Base-by-base conservation (phyloP, 129 eudicot species). In the Glebionis coronaria region DNA sequence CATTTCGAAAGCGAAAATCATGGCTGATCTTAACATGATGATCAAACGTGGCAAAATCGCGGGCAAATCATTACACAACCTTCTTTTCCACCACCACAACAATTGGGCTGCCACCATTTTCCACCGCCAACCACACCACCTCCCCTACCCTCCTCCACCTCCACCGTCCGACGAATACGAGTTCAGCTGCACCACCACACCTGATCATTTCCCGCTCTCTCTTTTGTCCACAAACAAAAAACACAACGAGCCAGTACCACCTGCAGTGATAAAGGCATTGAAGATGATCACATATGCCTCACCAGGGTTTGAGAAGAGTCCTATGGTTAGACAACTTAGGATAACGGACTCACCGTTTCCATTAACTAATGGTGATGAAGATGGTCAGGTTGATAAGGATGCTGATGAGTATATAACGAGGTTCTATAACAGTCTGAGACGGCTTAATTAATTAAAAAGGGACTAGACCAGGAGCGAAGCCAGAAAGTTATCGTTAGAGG, bases 131-230 rank as follows among this genome's bases (percentile, higher is more conserved):
- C 61, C 27, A 4, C 74, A 58, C 62, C 70, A 71, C 75, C 76
- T 81, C 51, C 69, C 87, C 16, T 69, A 20, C 77, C 68, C 63
- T 1, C 42, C 53, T 19, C 67, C 70, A 23, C 67, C 59, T 12
- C 65, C 68, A 12, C 40, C 42, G 2, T 2, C 49, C 4, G 72
- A 66, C 44, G 88, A 83, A 27, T 80, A 70, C 78, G 86, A 80
- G 62, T 80, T 80, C 80, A 85, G 88, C 80, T 80, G 86, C 88
- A 82, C 71, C 13, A 70, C 76, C 84, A 72, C 70, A 64, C 84
- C 88, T 35, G 42, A 35, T 8, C 69, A 72, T 46, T 63, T 51
- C 70, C 67, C 69, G 18, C 3, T 29, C 20, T 62, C 78, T 58
- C 57, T 80, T 0, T 68, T 69, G n/a, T 56, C 72, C 53, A 65